phyloP scores from a whole-genome alignment of 345 rosid species.

The Salix udensis region DNA sequence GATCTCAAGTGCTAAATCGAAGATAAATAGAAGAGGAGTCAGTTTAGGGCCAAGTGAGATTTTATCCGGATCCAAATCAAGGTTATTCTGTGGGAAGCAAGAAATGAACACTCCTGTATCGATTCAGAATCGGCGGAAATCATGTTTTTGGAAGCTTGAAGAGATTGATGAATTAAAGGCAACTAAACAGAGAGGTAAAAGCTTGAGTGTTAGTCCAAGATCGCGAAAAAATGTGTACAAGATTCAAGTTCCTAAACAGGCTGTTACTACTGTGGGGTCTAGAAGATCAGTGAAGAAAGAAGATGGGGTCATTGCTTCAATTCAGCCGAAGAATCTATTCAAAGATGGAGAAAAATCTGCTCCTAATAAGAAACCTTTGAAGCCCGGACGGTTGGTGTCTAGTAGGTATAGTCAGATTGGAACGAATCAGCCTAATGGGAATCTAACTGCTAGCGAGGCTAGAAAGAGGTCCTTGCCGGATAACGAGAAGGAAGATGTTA shows the following conservation, averaged over 20 bases:
- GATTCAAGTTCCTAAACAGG: conserved; percentile 51
- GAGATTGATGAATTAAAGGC: conserved; percentile 68
- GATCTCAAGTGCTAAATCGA: conserved; percentile 38
- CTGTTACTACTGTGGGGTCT: conserved; percentile 57
- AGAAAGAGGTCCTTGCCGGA: conserved; percentile 73
- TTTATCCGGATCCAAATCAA: conserved; percentile 38
- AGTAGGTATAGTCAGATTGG: conserved; percentile 64
- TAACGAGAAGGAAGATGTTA: conserved; percentile 53
- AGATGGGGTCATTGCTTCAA: conserved; percentile 42
- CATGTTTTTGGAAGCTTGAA: conserved; percentile 83
- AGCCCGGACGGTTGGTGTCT: conserved; percentile 67
- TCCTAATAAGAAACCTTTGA: conserved; percentile 47
- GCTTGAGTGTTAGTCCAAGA: conserved; percentile 73
- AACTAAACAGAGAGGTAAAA: conserved; percentile 62
- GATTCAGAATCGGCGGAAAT: conserved; percentile 66
- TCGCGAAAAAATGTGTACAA: conserved; percentile 52
- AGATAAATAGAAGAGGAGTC: conserved; percentile 58
- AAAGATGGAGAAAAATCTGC: conserved; percentile 68
- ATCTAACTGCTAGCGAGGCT: conserved; percentile 23
- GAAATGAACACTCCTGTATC: conserved; percentile 57
- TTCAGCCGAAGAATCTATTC: conserved; percentile 81
- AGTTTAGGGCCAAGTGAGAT: conserved; percentile 91
- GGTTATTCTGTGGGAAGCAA: conserved; percentile 34
- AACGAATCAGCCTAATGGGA: conserved; percentile 28
- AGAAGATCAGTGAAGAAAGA: conserved; percentile 71